Evolutionary conservation across 139 green algal species (phyloP).

Genomic region (Micractinium conductrix): DNA sequence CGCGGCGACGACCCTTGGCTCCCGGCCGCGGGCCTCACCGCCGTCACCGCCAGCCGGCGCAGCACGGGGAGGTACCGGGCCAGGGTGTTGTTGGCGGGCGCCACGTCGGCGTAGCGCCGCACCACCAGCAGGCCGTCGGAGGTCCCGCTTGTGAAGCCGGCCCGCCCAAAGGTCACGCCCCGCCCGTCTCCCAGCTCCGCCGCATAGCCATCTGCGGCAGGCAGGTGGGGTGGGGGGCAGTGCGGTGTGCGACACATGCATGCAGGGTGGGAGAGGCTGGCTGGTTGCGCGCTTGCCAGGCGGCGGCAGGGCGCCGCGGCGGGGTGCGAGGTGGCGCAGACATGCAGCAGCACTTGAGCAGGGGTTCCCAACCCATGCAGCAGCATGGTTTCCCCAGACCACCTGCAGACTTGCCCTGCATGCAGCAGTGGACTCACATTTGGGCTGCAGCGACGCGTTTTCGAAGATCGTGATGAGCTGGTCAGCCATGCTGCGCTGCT

Average conservation of each 20-base stretch:
- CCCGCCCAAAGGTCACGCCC: conserved; percentile 17
- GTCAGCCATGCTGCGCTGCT: background rate
- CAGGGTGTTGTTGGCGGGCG: background rate
- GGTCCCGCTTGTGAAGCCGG: background rate
- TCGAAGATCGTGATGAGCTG: conserved; percentile 3
- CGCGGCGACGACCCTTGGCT: too few relatives aligned
- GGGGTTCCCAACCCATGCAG: background rate
- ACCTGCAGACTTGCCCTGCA: too few relatives aligned
- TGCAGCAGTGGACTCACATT: too few relatives aligned
- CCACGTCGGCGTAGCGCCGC: background rate
- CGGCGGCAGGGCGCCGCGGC: too few relatives aligned
- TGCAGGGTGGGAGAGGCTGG: too few relatives aligned
- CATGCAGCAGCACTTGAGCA: too few relatives aligned
- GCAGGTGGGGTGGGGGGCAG: background rate
- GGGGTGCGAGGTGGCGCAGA: too few relatives aligned
- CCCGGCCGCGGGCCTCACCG: too few relatives aligned
- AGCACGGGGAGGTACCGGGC: background rate
- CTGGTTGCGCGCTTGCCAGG: too few relatives aligned
- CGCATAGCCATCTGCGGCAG: background rate
- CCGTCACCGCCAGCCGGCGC: too few relatives aligned
- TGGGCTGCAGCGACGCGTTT: background rate
- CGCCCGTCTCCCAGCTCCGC: background rate
- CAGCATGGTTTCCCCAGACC: too few relatives aligned
- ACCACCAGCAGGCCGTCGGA: conserved; percentile 21
- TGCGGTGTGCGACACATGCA: background rate